Base-by-base conservation (phyloP, 192 early-diverging fungal species). In the Kickxella alabastrina region DNA sequence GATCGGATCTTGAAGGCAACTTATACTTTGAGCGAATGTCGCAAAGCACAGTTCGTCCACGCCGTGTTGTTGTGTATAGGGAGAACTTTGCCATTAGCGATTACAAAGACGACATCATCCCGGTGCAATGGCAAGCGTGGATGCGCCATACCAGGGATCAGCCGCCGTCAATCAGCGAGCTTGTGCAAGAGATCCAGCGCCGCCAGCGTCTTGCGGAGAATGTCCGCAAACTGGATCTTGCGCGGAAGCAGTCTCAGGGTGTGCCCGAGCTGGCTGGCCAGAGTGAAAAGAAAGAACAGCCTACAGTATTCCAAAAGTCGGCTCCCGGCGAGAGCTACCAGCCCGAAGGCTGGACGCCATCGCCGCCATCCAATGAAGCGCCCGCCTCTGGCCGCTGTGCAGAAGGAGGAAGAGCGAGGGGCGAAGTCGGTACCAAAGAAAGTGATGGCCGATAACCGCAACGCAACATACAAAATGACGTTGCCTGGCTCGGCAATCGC, bases 111-210 rank as follows among this genome's bases (percentile, higher is more conserved):
- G 37, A 56, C 37, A 48, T 42, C 13, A 75, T 75, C n/a, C 72
- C 72, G 12, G 53, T 65, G 31, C 72, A 75, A 47, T 75, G 72
- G 72, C 72, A 75, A 35, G 72, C 72, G 32, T 75, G 72, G 72
- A 64, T 75, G 65, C 72, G 65, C 13, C 72, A 75, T 49, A 75
- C 72, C 14, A 56, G 72, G 19, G 25, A 37, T 0, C 17, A 62
- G 9, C 47, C 65, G 36, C 72, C 72, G 18, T 62, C 72, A 21
- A 24, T 42, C 13, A 15, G 12, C 2, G 70, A 74, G 50, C 59
- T 74, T 14, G 4, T 62, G 22, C 45, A 44, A 15, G 70, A 74
- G 13, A 53, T 59, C 27, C 57, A 54, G 54, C 70, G 70, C 3
- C 70, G 54, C 41, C 35, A 57, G 43, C 46, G 37, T 10, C 40